Evolutionary conservation across 2,329 filamentous ascomycete genomes (phyloP).

Genomic region (Fusarium sp.): DNA sequence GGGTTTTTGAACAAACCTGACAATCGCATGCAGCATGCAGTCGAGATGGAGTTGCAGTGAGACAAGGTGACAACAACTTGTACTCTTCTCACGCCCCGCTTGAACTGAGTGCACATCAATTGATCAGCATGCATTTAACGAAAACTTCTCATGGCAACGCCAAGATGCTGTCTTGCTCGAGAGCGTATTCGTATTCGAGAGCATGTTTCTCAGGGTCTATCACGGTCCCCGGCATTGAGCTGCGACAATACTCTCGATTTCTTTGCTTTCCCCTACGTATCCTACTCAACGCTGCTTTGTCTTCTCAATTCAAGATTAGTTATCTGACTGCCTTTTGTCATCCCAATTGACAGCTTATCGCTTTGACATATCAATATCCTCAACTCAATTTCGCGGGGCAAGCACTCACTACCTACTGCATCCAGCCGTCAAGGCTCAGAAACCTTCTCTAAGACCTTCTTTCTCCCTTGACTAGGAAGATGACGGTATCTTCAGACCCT

Average conservation of each 20-base stretch:
- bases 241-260: background rate
- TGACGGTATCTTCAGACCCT: background rate
- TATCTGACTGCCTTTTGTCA: too few relatives aligned
- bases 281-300: background rate
- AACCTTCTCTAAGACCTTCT: too few relatives aligned
- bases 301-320: too few relatives aligned
- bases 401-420: too few relatives aligned
- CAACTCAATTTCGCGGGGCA: too few relatives aligned
- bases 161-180: fast-evolving
- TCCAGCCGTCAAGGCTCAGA: too few relatives aligned
- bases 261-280: background rate
- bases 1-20: background rate
- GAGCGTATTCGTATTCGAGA: fast-evolving
- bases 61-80: background rate
- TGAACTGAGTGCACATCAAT: background rate
- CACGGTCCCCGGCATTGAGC: background rate
- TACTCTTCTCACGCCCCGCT: background rate
- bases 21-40: background rate
- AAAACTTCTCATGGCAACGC: background rate
- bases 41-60: background rate
- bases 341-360: too few relatives aligned
- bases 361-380: too few relatives aligned
- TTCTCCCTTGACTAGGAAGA: too few relatives aligned
- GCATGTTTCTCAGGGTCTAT: background rate
- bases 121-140: background rate